Conservation (phyloP, 2,329 filamentous ascomycete genomes). For the Claviceps citrina region DNA sequence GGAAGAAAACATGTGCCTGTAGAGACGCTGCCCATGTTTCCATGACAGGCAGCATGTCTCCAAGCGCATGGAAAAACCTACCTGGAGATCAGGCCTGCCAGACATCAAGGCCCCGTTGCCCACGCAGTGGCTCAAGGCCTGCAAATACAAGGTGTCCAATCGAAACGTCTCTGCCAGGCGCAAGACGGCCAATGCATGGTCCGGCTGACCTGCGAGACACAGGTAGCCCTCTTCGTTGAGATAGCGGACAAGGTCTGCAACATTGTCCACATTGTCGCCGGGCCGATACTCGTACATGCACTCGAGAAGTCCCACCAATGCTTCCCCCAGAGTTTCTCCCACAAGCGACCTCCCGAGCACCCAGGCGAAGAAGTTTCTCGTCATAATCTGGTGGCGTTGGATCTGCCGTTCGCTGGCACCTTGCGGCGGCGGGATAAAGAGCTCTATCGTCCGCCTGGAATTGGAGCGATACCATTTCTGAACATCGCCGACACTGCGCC, state of each 20-base stretch:
- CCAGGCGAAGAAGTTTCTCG: constrained; percentile 64
- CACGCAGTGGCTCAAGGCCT: constrained; percentile 63
- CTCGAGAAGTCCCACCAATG: constrained; percentile 49
- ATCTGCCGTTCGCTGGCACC: constrained; percentile 36
- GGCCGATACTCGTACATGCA: constrained; percentile 48
- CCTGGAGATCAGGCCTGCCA: constrained; percentile 43
- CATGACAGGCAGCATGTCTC: not conserved
- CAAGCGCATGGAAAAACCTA: constrained; percentile 21
- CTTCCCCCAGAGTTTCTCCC: constrained; percentile 47
- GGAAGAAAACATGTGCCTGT: not conserved
- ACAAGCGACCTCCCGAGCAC: constrained; percentile 50
- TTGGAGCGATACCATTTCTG: constrained; percentile 18
- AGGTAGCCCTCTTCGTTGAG: constrained; percentile 55
- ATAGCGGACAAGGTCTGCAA: constrained; percentile 37
- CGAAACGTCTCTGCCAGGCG: constrained; percentile 52
- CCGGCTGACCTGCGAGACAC: constrained; percentile 47
- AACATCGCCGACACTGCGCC: constrained; percentile 15
- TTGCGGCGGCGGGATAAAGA: constrained; percentile 55
- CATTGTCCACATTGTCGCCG: constrained; percentile 41
- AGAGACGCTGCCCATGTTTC: not conserved
- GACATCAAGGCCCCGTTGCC: constrained; percentile 55
- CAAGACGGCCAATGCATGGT: constrained; percentile 53
- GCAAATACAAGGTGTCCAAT: constrained; percentile 49
- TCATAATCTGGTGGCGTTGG: constrained; percentile 50
- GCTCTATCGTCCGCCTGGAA: constrained; percentile 29